Conservation (phyloP, 768 basidiomycete species). For the Podaxis sp. region DNA sequence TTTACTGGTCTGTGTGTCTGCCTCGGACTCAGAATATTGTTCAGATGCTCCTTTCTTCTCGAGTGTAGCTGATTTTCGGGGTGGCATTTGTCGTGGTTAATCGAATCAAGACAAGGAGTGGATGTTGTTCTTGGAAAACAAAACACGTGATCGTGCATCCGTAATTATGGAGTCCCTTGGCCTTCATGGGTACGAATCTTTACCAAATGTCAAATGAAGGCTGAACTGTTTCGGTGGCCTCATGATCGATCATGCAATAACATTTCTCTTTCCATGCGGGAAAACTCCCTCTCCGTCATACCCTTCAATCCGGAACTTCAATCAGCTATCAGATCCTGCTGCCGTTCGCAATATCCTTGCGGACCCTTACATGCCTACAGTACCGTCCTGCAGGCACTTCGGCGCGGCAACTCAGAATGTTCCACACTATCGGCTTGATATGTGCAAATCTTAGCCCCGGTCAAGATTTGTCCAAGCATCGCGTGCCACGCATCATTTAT, state of each 20-base stretch:
- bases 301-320: background rate
- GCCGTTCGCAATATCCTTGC: background rate
- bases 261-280: background rate
- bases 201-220: too few species aligned
- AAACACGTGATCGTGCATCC: conserved; percentile 6
- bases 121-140: background rate
- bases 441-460: too few species aligned
- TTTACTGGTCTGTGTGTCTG: background rate
- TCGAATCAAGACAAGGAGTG: background rate
- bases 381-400: too few species aligned
- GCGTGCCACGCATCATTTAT: too few species aligned
- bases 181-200: too few species aligned
- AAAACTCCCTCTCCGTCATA: background rate
- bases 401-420: too few species aligned
- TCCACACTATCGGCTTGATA: too few species aligned
- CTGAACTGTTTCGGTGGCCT: too few species aligned
- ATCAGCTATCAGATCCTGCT: background rate
- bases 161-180: background rate
- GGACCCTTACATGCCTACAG: background rate
- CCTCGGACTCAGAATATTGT: background rate
- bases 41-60: background rate
- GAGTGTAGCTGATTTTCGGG: background rate
- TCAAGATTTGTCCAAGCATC: too few species aligned
- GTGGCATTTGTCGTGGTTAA: conserved; percentile 4
- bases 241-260: background rate